Conservation (phyloP, 345 rosid genomes). For the Eutrema yunnanense region DNA sequence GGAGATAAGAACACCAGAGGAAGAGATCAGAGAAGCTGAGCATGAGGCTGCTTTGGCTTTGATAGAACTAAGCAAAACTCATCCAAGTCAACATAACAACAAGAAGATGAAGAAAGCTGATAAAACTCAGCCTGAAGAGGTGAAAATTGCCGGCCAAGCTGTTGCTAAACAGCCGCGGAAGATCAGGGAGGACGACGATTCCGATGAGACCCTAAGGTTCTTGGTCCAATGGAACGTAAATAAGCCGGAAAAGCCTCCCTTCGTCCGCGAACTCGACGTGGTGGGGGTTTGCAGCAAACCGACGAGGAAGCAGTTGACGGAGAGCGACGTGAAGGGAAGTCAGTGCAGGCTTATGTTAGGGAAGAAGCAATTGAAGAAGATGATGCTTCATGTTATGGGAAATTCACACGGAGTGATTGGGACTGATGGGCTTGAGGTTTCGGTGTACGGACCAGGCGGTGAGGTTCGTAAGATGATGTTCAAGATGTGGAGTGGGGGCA, state of each 20-base stretch:
- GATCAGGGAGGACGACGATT: background rate
- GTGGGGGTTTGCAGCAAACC: background rate
- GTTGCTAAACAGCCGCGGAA: background rate
- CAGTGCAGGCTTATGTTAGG: background rate
- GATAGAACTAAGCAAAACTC: background rate
- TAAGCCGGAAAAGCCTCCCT: background rate
- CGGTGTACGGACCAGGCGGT: background rate
- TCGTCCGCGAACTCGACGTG: background rate
- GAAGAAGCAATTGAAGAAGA: background rate
- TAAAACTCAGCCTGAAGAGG: background rate
- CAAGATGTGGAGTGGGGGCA: background rate
- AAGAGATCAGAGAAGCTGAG: too few relatives aligned
- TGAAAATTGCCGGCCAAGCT: background rate
- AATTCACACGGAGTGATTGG: background rate
- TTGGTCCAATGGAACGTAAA: background rate
- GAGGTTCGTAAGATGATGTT: background rate
- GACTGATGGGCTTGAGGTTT: background rate
- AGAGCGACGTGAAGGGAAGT: background rate
- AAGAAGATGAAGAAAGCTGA: background rate
- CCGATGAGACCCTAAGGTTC: background rate
- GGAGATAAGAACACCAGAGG: too few relatives aligned
- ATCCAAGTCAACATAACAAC: background rate
- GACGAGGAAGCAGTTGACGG: background rate
- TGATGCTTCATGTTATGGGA: background rate
- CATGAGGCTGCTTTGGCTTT: background rate